phyloP scores from a whole-genome alignment of 371 early-diverging fungal species.

The Funneliformis caledonium region DNA sequence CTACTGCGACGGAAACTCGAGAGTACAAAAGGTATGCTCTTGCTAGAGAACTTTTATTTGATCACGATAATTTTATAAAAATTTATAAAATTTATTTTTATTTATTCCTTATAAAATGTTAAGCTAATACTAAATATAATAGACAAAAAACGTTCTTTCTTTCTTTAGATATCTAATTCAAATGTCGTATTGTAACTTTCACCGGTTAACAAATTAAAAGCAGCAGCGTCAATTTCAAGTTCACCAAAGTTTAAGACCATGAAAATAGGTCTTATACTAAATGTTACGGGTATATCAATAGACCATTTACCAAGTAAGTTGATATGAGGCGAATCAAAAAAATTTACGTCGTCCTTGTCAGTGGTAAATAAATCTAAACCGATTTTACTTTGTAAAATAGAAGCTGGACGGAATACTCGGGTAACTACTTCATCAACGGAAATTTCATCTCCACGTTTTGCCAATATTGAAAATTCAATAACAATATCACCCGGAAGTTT shows the following conservation, averaged over 20 bases:
- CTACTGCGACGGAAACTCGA: too few relatives aligned
- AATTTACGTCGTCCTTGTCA: not conserved
- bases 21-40: too few relatives aligned
- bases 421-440: not conserved
- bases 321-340: conserved; percentile 9
- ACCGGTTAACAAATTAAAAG: not conserved
- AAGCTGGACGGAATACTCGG: not conserved
- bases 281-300: not conserved
- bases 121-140: too few relatives aligned
- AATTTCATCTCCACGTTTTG: not conserved
- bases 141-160: too few relatives aligned
- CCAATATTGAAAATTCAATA: not conserved
- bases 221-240: conserved; percentile 7
- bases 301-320: not conserved
- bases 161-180: conserved; percentile 10
- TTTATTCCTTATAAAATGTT: too few relatives aligned
- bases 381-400: not conserved
- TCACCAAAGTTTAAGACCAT: not conserved
- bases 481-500: not conserved
- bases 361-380: conserved; percentile 4
- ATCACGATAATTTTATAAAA: too few relatives aligned
- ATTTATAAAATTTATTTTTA: too few relatives aligned
- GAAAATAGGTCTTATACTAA: not conserved
- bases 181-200: conserved; percentile 12
- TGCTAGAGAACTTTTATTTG: too few relatives aligned